Percentiles rank a stretch among this genome's conserved stretches.
These are phyloP conservation scores for Aspergillus sparsus DNA, from an alignment of 495 filamentous ascomycete genomes.

Conservation along the genomic window DNA sequence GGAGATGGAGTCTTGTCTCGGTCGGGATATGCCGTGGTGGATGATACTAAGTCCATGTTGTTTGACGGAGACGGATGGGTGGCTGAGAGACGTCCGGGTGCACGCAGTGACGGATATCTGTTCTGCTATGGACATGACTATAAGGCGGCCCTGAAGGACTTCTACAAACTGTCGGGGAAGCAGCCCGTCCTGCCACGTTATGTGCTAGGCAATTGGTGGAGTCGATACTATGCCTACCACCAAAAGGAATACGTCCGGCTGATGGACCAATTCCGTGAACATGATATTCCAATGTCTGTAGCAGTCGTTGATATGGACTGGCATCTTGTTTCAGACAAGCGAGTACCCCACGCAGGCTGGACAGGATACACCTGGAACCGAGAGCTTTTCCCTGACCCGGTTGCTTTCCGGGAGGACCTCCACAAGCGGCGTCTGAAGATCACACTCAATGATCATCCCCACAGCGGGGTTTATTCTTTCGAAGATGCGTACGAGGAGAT, in stretches of 20 bases:
- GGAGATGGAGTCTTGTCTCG: conserved; percentile 51
- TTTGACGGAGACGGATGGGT: conserved; percentile 55
- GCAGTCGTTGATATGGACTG: conserved; percentile 65
- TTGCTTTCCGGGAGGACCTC: conserved; percentile 43
- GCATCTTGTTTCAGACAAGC: conserved; percentile 53
- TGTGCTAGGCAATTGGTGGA: conserved; percentile 66
- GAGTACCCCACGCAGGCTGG: conserved; percentile 48
- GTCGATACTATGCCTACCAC: conserved; percentile 56
- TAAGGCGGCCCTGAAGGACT: conserved; percentile 53
- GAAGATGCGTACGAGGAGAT: conserved; percentile 57
- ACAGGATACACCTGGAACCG: conserved; percentile 64
- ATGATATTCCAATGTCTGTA: conserved; percentile 55
- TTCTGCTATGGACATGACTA: conserved; percentile 59
- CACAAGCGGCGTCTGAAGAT: conserved; percentile 47
- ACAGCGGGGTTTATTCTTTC: conserved; percentile 51
- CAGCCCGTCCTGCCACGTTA: conserved; percentile 59
- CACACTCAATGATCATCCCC: conserved; percentile 59
- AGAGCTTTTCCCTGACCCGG: conserved; percentile 54
- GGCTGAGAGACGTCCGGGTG: conserved; percentile 35
- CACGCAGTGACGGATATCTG: conserved; percentile 56
- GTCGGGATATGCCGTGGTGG: conserved; percentile 48
- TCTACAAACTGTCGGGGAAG: conserved; percentile 55
- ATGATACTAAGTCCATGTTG: conserved; percentile 59
- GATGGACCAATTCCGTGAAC: conserved; percentile 49
- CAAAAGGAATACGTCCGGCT: conserved; percentile 52